Base-by-base conservation (phyloP, 192 early-diverging fungal genomes). In the Podila epicladia region DNA sequence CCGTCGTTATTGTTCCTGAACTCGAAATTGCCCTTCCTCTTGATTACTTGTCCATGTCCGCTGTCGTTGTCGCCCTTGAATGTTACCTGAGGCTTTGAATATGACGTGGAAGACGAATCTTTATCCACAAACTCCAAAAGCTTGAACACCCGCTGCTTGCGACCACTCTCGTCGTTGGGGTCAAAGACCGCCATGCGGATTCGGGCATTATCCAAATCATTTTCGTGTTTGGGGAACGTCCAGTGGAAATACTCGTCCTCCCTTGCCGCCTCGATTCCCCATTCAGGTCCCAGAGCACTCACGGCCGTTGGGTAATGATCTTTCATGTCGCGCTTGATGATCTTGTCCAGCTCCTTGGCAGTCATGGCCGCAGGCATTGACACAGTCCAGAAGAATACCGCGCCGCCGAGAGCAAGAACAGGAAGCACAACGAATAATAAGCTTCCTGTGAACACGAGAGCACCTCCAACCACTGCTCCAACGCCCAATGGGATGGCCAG, bases 211-310 rank as follows among this genome's bases (percentile, higher is more conserved):
- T 78, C 75, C 20, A 67, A 49, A 19, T 51, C 50, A 22, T 32
- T 24, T 51, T 58, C 35, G 31, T 33, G 17, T 20, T 60, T 48
- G 12, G 69, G 69, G 69, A 78, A 71, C 11, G 69, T 67, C 69
- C 75, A 78, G 32, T 58, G 68, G 59, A 78, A 78, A 63, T 61
- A 78, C 37, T 78, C 75, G 22, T 78, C 69, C 5, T 63, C 48
- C 22, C 60, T 41, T 12, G 75, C 75, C 4, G 32, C 38, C 38
- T 78, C 67, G 29, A 78, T 19, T 28, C 53, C 57, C 75, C 75
- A 78, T 9, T 78, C 59, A 12, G 37, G 13, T 19, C 75, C 75
- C 9, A 78, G 26, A 45, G 37, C 32, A 9, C 38, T 67, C 48
- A 71, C 13, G 2, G 75, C 75, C 0, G 69, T 66, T 33, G 58